Evolutionary conservation across 2,329 filamentous ascomycete genomes (phyloP).

Genomic region (Alternaria alternata): DNA sequence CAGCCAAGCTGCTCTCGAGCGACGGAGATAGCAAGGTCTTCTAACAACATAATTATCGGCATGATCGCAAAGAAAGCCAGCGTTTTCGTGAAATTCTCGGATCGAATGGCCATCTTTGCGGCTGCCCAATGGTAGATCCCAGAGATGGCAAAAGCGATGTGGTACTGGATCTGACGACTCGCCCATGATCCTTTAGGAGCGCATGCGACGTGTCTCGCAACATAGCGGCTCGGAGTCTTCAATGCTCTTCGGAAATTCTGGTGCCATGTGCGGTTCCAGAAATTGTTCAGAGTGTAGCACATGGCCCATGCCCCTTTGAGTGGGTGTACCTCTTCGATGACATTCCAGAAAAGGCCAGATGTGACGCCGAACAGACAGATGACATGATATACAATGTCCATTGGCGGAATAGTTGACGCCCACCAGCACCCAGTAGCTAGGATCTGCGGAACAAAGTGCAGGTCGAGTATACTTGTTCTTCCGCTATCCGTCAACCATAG

Average conservation of each 20-base stretch:
- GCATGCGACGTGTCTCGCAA: neutral
- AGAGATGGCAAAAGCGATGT: slow-evolving; percentile 1
- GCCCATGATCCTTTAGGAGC: neutral
- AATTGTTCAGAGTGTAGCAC: slow-evolving; percentile 1
- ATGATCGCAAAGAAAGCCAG: neutral
- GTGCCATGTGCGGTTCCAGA: slow-evolving; percentile 3
- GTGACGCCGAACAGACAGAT: neutral
- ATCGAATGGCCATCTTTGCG: neutral
- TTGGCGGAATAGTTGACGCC: neutral
- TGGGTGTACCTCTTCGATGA: neutral
- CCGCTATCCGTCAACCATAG: neutral
- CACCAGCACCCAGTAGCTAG: neutral
- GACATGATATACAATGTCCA: neutral
- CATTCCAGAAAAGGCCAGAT: slow-evolving; percentile 3
- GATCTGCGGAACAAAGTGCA: neutral
- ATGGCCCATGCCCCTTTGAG: neutral
- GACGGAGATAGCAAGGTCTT: neutral
- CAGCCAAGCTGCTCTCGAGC: neutral
- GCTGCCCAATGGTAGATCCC: neutral
- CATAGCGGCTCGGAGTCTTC: neutral
- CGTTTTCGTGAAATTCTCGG: neutral
- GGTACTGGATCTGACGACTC: slow-evolving; percentile 4
- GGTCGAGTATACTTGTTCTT: slow-evolving; percentile 3
- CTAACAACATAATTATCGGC: neutral
- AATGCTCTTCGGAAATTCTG: slow-evolving; percentile 4